Evolutionary conservation across 768 basidiomycete species (phyloP).

Genomic region (Kwoniella sp.): DNA sequence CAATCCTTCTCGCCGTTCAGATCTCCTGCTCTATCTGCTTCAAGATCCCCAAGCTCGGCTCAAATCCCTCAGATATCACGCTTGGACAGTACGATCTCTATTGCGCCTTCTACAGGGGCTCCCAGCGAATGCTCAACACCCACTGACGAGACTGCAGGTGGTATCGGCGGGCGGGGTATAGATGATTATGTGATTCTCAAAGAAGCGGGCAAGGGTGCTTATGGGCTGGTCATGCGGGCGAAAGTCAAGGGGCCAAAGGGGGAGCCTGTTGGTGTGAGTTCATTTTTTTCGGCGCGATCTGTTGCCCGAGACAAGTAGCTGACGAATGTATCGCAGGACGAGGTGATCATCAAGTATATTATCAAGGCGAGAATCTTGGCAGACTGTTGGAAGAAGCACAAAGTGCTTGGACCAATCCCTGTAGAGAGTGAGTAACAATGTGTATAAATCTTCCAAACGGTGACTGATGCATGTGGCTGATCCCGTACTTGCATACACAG

Average conservation of each 20-base stretch:
- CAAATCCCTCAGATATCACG: constrained; percentile 30
- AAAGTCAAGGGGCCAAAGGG: constrained; percentile 75
- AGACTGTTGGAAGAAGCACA: constrained; percentile 98
- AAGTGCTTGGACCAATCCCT: constrained; percentile 90
- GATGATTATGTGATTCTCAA: constrained; percentile 81
- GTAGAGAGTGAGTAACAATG: constrained; percentile 71
- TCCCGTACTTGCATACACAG: constrained; percentile 11
- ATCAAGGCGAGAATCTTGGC: constrained; percentile 98
- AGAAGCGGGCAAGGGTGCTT: constrained; percentile 91
- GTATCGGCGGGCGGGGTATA: constrained; percentile 69
- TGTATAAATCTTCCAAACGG: no score
- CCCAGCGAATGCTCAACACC: constrained; percentile 54
- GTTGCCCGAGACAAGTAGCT: constrained; percentile 33
- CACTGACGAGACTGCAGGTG: constrained; percentile 52
- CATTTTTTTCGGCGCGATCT: neutral
- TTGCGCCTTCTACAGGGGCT: constrained; percentile 53
- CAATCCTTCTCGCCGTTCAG: constrained; percentile 53
- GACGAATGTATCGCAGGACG: constrained; percentile 60
- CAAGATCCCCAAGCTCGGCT: constrained; percentile 7
- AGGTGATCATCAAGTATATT: constrained; percentile 93
- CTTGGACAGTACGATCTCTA: constrained; percentile 48
- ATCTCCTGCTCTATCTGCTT: constrained; percentile 28
- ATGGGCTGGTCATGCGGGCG: constrained; percentile 89
- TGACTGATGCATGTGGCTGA: neutral
- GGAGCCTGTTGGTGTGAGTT: constrained; percentile 72